Base-by-base conservation (phyloP, 2,329 filamentous ascomycete species). In the Cladosporium cucumerinum region DNA sequence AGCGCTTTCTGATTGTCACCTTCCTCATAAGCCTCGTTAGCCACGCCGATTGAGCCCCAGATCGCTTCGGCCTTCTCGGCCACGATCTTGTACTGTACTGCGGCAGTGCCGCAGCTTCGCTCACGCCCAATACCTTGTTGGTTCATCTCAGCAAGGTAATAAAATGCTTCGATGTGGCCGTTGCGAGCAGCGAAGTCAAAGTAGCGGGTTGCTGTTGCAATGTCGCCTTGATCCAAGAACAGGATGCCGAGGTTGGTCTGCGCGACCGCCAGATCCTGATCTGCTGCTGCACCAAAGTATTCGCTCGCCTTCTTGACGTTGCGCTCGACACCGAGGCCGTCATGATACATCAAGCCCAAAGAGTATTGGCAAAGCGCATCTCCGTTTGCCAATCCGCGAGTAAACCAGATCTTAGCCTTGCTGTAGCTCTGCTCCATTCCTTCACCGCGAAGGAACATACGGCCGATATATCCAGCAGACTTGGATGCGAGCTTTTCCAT, bases 371-470 rank as follows among this genome's bases (percentile, higher is more conserved):
- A 96, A 66, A 96, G 86, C 0, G 91, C 83, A 76, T 97, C 93
- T 4, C 88, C 90, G 66, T 90, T 87, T 21, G 82, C 81, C 58
- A 92, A 82, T 39, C 93, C 93, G 7, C 91, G 89, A 62, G 88
- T 88, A 75, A 97, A 95, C 93, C 93, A 97, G 39, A 85, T 86
- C 70, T 85, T 84, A 2, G 93, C 93, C 66, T 88, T 87, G 30
- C 87, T 85, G 69, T 88, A 94, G 77, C 89, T 92, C 75, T 94
- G 92, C 52, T 87, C 83, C 67, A 92, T 87, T 16, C 92, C 92
- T 74, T 97, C 93, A 10, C 93, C 93, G 8, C 93, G 88, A 66
- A 97, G 79, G 74, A 92, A 94, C 89, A 97, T 97, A 60, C 92
- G 85, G 1, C 93, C 93, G 25, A 97, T 86, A 74, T 90, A 95